phyloP scores from a whole-genome alignment of 1,284 basidiomycete species.

The Ustilago nuda region DNA sequence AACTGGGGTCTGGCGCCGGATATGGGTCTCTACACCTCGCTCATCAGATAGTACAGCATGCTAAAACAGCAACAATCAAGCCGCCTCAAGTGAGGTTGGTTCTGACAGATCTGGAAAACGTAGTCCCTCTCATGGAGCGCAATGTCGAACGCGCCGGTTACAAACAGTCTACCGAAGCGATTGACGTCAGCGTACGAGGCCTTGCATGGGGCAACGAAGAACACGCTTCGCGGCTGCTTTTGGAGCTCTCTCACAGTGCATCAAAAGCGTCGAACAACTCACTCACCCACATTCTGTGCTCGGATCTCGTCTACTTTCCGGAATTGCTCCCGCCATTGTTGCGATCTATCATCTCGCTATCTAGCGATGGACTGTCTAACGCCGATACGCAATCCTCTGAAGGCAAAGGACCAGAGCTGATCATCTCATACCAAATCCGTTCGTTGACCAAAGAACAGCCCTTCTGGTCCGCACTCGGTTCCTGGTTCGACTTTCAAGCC shows the following conservation, averaged over 20 bases:
- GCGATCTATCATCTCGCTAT: conserved; percentile 60
- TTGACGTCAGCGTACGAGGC: conserved; percentile 40
- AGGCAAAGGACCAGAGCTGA: conserved; percentile 41
- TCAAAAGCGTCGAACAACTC: neutral
- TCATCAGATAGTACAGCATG: conserved; percentile 33
- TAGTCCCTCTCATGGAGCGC: conserved; percentile 60
- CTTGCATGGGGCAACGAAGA: conserved; percentile 61
- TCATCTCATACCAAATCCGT: conserved; percentile 76
- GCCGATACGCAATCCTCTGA: neutral
- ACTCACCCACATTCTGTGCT: conserved; percentile 63
- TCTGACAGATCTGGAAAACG: conserved; percentile 65
- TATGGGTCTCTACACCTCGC: conserved; percentile 64
- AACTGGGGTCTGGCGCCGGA: conserved; percentile 66
- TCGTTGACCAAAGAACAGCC: conserved; percentile 80
- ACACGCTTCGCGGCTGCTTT: conserved; percentile 33
- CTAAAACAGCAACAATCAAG: neutral
- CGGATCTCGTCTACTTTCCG: conserved; percentile 68
- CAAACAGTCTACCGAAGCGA: conserved; percentile 8
- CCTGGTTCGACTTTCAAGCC: conserved; percentile 81
- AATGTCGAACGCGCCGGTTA: conserved; percentile 49
- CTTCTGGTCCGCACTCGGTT: conserved; percentile 84
- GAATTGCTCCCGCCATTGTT: conserved; percentile 64
- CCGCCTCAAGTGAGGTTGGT: conserved; percentile 29
- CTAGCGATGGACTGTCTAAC: conserved; percentile 8
- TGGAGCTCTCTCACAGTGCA: conserved; percentile 7